Base-by-base conservation (phyloP, 2,329 filamentous ascomycete species). In the Orbilia brochopaga region DNA sequence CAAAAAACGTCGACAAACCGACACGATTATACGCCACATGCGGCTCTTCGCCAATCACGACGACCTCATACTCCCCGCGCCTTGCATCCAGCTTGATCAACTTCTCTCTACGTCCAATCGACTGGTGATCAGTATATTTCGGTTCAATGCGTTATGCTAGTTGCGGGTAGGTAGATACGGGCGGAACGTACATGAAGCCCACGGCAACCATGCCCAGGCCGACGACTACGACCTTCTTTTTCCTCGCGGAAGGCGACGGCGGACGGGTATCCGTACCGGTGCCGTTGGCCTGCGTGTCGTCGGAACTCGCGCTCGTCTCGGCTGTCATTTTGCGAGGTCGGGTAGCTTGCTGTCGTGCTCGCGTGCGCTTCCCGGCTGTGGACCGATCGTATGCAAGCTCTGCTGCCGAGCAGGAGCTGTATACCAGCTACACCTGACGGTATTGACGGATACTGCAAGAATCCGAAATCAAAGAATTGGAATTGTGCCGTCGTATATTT, bases 141-240 rank as follows among this genome's bases (percentile, higher is more conserved):
- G 52, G 3, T 32, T 19, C n/a, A 27, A 24, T 37, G 30, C 1
- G 50, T n/a, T 52, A n/a, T 42, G 42, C 48, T n/a, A 42, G 6
- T 19, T 27, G 48, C 35, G n/a, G 11, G 11, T 37, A n/a, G 52
- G 42, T 42, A 30, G 32, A 46, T 30, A 10, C 21, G 7, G 13
- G 48, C 56, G 23, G 46, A 10, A 83, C 88, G 83, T 81, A 93
- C 90, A 95, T 91, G 79, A 95, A 93, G 46, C 90, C 88, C 75
- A 94, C 89, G 42, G 89, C 91, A 50, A 96, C 92, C 92, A 97
- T 97, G 1, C 92, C 92, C 80, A 96, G 80, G 8, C 92, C 92
- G 42, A 96, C 90, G 40, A 96, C 87, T 1, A 95, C 91, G 37
- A 95, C 37, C 15, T 42, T 42, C 63, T 19, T 59, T 64, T 51